Base-by-base conservation (phyloP, 352 stramenopile genomes). In the Phytophthora rubi region DNA sequence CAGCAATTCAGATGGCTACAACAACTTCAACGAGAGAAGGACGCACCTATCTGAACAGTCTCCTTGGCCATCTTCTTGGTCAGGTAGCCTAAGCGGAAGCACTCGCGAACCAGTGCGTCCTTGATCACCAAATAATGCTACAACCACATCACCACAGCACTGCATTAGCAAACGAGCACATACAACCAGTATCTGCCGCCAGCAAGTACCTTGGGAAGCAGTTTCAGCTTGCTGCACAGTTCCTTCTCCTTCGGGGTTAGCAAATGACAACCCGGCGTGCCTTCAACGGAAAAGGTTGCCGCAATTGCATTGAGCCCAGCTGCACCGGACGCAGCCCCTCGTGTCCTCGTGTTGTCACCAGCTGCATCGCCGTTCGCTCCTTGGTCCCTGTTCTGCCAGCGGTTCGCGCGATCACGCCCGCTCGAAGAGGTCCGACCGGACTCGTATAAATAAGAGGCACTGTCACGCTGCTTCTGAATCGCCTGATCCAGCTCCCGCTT, bases 111-210 rank as follows among this genome's bases (percentile, higher is more conserved):
- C 15, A 99, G 69, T 13, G 89, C 95, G 39, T 97, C 97, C 76
- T 99, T 99, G 59, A 98, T 97, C 61, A 98, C 87, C 52, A 98
- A 73, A 79, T 99, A 99, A 71, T 98, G 91, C 76, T 94, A 57
- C 18, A 61, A 68, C 6, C 49, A 16, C 35, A 42, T 13, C 32
- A 59, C 12, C 51, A 65, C 15, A 51, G 49, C 4, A 59, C 23
- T 53, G 33, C 4, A 28, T 72, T 39, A 73, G 39, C 51, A 59
- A 68, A 44, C 15, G 39, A 48, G 15, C 15, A 12, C 35, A 16
- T 42, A 42, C 9, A 42, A 42, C 35, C 35, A 42, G 10, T 13
- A 21, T 48, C 21, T 16, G 15, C 39, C 39, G 16, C 39, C 13
- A 32, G 12, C 16, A 16, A 54, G 9, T 23, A 95, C 88, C 79